These are phyloP conservation scores for Geotrichum candidum DNA, from an alignment of 1,139 yeast genomes.

Conservation along the genomic window DNA sequence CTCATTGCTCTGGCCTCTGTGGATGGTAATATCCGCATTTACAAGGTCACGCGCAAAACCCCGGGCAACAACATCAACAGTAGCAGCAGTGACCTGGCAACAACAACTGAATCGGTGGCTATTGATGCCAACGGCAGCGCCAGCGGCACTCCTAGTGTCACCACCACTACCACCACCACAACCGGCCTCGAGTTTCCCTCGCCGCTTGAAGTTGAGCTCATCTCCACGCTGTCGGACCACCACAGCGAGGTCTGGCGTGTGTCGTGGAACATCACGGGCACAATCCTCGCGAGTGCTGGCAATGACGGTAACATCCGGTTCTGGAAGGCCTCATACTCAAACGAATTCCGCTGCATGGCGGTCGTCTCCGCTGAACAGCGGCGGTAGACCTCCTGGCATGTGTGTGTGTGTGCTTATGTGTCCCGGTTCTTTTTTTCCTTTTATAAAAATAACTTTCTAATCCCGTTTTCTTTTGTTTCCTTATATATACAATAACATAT, in stretches of 20 bases:
- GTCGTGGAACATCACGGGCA: slow-evolving; percentile 85
- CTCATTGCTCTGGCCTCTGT: slow-evolving; percentile 91
- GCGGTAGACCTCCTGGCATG: not conserved
- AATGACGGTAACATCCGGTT: slow-evolving; percentile 89
- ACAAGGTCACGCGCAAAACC: slow-evolving; percentile 53
- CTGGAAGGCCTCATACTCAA: slow-evolving; percentile 84
- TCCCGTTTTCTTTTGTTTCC: not conserved
- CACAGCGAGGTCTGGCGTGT: slow-evolving; percentile 94
- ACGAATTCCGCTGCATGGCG: slow-evolving; percentile 89
- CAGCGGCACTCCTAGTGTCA: not conserved
- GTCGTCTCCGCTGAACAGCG: slow-evolving; percentile 63
- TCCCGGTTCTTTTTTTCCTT: no score
- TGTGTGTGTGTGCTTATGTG: no score
- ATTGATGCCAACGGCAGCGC: not conserved
- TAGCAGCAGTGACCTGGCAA: not conserved
- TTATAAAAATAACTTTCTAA: no score
- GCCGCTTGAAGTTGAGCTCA: slow-evolving; percentile 33
- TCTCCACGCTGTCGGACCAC: slow-evolving; percentile 66
- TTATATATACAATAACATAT: not conserved
- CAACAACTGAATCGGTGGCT: not conserved
- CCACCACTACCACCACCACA: not conserved
- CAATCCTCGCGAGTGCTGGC: slow-evolving; percentile 87
- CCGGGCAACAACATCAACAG: not conserved
- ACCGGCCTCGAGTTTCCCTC: not conserved
- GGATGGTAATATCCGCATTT: slow-evolving; percentile 86